Conservation (phyloP, 1,284 basidiomycete species). For the Puccinia coronata region DNA sequence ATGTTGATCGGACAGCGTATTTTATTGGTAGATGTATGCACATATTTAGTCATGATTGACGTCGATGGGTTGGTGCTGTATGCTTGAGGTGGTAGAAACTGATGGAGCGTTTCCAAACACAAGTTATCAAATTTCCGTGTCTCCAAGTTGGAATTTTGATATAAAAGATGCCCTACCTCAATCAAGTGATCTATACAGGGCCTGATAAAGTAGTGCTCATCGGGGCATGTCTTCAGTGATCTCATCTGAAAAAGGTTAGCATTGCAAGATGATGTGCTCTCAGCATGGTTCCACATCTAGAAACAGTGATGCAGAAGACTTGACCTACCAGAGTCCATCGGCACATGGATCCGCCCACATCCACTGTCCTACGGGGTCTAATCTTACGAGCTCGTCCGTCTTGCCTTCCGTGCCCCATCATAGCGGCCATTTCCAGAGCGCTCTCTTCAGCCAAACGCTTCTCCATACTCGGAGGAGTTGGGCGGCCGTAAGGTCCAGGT, state of each 20-base stretch:
- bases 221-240: slow-evolving; percentile 38
- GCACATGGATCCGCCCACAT: slow-evolving; percentile 45
- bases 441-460: slow-evolving; percentile 43
- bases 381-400: slow-evolving; percentile 48
- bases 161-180: slow-evolving; percentile 52
- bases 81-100: slow-evolving; percentile 89
- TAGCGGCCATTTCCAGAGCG: slow-evolving; percentile 44
- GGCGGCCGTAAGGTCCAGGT: slow-evolving; percentile 40
- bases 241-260: slow-evolving; percentile 24
- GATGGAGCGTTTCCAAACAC: slow-evolving; percentile 29
- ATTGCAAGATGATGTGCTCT: not conserved
- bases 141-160: not conserved
- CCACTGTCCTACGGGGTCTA: slow-evolving; percentile 43
- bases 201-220: slow-evolving; percentile 49
- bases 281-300: not conserved
- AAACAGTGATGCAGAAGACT: not conserved
- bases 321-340: slow-evolving; percentile 36
- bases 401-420: slow-evolving; percentile 44
- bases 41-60: slow-evolving; percentile 89
- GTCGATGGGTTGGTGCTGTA: slow-evolving; percentile 85
- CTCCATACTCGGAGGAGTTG: slow-evolving; percentile 43
- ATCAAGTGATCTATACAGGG: slow-evolving; percentile 53
- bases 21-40: slow-evolving; percentile 98
- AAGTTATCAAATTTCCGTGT: not conserved
- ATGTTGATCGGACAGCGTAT: slow-evolving; percentile 95